A percentile compares a stretch with the other conserved stretches of the same genome.
phyloP scores from a whole-genome alignment of 208 protist genomes.

The Leptomonas pyrrhocoris region DNA sequence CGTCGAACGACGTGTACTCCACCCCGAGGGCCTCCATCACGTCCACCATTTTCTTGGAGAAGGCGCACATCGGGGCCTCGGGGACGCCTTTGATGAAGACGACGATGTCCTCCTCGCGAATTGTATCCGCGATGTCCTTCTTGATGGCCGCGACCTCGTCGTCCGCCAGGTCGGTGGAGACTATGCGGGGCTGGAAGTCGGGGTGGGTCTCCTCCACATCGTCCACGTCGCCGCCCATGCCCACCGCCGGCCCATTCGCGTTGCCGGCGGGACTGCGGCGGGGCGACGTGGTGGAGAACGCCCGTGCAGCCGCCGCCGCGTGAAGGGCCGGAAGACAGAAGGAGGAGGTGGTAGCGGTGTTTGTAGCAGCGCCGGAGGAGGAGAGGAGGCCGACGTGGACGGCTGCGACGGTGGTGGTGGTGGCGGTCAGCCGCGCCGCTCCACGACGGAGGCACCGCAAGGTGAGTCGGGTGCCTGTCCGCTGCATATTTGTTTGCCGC shows the following conservation, averaged over 20 bases:
- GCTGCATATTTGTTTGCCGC: neutral
- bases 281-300: neutral
- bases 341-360: neutral
- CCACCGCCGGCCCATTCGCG: neutral
- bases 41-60: conserved; percentile 93
- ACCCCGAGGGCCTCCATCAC: conserved; percentile 92
- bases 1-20: conserved; percentile 93
- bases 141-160: conserved; percentile 89
- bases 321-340: neutral
- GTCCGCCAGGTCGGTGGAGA: conserved; percentile 65
- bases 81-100: conserved; percentile 97
- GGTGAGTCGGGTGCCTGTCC: neutral
- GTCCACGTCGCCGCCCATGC: conserved; percentile 58
- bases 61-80: conserved; percentile 95
- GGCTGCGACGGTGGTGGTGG: neutral
- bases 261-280: neutral
- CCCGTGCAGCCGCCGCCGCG: neutral
- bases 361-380: neutral
- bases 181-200: conserved; percentile 83
- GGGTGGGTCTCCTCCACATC: conserved; percentile 83
- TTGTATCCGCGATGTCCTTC: conserved; percentile 87
- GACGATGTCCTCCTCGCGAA: conserved; percentile 91
- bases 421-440: neutral
- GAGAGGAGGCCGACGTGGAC: neutral
- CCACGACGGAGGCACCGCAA: neutral